phyloP scores from a whole-genome alignment of 805 yeast species.

The Sungouiozyma ichnusensis region DNA sequence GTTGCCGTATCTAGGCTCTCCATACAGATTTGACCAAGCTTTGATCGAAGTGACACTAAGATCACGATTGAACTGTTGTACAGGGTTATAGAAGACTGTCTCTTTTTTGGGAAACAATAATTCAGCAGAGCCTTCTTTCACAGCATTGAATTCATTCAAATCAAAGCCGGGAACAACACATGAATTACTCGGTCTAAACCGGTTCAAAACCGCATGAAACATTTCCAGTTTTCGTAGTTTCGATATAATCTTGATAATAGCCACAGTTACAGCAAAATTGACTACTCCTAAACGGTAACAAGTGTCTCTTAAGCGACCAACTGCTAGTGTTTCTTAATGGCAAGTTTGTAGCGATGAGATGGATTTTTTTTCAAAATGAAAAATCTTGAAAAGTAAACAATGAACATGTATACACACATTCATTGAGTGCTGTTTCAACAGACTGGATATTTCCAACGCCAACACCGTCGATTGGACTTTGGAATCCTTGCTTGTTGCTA shows the following conservation, averaged over 20 bases:
- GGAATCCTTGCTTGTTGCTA: too few species aligned
- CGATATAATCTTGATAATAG: too few species aligned
- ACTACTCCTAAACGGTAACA: too few species aligned
- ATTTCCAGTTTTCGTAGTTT: constrained; percentile 6
- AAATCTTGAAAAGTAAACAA: neutral
- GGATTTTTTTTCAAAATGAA: neutral
- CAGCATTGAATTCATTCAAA: constrained; percentile 31
- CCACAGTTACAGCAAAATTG: too few species aligned
- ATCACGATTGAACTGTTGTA: constrained; percentile 94
- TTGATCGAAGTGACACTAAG: constrained; percentile 72
- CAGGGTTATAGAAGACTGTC: constrained; percentile 86
- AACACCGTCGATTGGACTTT: too few species aligned
- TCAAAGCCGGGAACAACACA: constrained; percentile 10
- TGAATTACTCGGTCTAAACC: constrained; percentile 10
- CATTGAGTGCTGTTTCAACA: too few species aligned
- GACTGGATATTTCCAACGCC: too few species aligned
- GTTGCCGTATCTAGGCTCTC: constrained; percentile 16
- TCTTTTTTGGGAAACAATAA: constrained; percentile 74
- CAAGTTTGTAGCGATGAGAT: constrained; percentile 1
- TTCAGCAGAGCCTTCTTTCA: constrained; percentile 73
- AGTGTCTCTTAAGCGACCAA: too few species aligned
- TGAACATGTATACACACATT: neutral
- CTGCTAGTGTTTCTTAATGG: too few species aligned
- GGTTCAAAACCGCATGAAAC: constrained; percentile 22
- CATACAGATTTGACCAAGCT: constrained; percentile 69